Percentiles rank a stretch among this genome's conserved stretches.
phyloP scores from a whole-genome alignment of 1,284 basidiomycete species.

The Cryptococcus wingfieldii region DNA sequence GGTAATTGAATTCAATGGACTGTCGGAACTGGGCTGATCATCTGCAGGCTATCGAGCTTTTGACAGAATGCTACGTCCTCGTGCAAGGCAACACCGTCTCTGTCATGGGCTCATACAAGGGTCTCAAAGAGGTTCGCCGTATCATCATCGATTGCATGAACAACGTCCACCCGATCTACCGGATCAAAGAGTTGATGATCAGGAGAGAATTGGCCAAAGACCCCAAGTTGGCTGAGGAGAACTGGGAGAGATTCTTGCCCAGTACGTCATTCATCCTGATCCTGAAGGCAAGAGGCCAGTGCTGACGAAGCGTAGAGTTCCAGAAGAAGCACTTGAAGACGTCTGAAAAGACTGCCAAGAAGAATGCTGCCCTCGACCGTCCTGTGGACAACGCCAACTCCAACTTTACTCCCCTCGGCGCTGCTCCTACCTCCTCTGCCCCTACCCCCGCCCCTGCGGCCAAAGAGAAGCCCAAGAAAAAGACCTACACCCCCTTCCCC shows the following conservation, averaged over 20 bases:
- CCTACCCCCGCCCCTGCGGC: conserved; percentile 1
- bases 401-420: conserved; percentile 15
- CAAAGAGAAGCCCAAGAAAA: conserved; percentile 61
- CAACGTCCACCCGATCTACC: conserved; percentile 98
- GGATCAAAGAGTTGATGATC: conserved; percentile 99
- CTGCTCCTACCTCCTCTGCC: conserved; percentile 15
- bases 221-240: conserved; percentile 87
- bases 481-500: conserved; percentile 98
- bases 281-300: not conserved
- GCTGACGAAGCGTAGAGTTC: conserved; percentile 57
- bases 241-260: conserved; percentile 97
- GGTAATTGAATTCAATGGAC: conserved; percentile 53
- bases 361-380: conserved; percentile 59
- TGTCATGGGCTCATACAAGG: conserved; percentile 94
- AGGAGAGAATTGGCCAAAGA: conserved; percentile 96
- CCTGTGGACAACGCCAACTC: conserved; percentile 8
- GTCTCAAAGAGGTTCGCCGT: conserved; percentile 88
- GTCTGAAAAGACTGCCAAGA: conserved; percentile 83
- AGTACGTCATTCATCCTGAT: conserved; percentile 48
- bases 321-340: conserved; percentile 86
- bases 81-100: conserved; percentile 98
- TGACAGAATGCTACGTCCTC: conserved; percentile 95
- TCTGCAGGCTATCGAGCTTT: conserved; percentile 86
- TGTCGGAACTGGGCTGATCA: not conserved
- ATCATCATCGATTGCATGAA: conserved; percentile 99